phyloP scores from a whole-genome alignment of 306 rosid genomes.

The Boehmeria nivea region DNA sequence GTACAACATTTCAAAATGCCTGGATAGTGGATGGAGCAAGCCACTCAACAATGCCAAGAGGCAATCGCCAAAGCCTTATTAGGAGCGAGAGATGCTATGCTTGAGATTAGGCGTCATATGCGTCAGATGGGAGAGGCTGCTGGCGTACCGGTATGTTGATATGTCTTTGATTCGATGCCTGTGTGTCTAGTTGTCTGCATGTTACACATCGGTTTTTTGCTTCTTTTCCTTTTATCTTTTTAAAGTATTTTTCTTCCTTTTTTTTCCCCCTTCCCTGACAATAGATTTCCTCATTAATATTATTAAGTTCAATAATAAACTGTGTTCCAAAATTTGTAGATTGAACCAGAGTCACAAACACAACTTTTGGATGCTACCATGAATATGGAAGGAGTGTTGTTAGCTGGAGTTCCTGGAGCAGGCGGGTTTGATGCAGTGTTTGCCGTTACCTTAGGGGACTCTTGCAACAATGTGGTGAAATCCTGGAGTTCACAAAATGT shows the following conservation, averaged over 20 bases:
- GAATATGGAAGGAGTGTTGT: conserved; percentile 87
- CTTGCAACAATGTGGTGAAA: conserved; percentile 47
- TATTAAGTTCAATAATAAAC: conserved; percentile 7
- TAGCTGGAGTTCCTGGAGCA: conserved; percentile 99
- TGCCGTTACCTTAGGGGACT: conserved; percentile 72
- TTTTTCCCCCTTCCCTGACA: too few species aligned
- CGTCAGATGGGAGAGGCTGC: conserved; percentile 87
- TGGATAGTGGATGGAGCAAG: conserved; percentile 80
- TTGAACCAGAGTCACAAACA: conserved; percentile 91
- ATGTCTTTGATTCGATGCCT: conserved; percentile 12
- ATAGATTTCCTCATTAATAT: too few species aligned
- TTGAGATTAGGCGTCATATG: conserved; percentile 68
- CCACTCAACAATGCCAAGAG: conserved; percentile 51
- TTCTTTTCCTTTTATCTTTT: conserved; percentile 5
- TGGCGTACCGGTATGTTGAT: conserved; percentile 81
- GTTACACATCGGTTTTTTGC: background rate
- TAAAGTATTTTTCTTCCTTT: background rate
- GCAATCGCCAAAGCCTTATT: conserved; percentile 56
- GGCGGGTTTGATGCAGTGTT: conserved; percentile 97
- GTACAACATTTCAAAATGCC: conserved; percentile 22
- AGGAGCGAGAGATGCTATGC: conserved; percentile 86
- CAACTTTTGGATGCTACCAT: conserved; percentile 73
- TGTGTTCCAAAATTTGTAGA: conserved; percentile 37
- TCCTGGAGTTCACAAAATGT: conserved; percentile 56
- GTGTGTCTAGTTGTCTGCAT: background rate